Evolutionary conservation across 768 basidiomycete genomes (phyloP).

Genomic region (Gyrodon lividus): DNA sequence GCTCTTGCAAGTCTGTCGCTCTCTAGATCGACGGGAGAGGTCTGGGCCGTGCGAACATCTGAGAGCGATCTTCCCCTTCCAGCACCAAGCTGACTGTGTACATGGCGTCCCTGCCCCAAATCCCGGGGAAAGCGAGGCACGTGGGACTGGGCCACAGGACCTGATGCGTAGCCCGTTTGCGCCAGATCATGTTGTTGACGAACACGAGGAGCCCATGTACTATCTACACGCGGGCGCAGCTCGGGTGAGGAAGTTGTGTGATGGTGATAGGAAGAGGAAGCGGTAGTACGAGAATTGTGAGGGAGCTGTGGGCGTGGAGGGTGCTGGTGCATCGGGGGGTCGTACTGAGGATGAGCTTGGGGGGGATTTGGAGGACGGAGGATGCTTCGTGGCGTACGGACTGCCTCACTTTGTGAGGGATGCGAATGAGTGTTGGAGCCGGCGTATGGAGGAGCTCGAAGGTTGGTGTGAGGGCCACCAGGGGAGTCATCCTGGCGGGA

Average conservation of each 20-base stretch:
- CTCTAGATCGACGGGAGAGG: slow-evolving; percentile 29
- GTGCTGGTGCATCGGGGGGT: slow-evolving; percentile 2
- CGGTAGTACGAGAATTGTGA: slow-evolving; percentile 9
- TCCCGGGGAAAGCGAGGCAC: slow-evolving; percentile 9
- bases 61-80: slow-evolving; percentile 23
- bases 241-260: slow-evolving; percentile 27
- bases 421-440: slow-evolving; percentile 3
- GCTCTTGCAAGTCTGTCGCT: slow-evolving; percentile 29
- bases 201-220: slow-evolving; percentile 23
- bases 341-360: not conserved
- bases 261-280: slow-evolving; percentile 15
- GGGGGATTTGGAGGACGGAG: slow-evolving; percentile 14
- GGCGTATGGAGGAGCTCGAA: slow-evolving; percentile 1
- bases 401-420: slow-evolving; percentile 3
- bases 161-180: not conserved
- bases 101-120: slow-evolving; percentile 9
- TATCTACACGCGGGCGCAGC: slow-evolving; percentile 19
- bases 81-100: slow-evolving; percentile 9
- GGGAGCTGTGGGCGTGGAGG: slow-evolving; percentile 2
- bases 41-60: slow-evolving; percentile 17
- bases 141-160: slow-evolving; percentile 2
- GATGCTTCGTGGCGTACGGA: slow-evolving; percentile 14
- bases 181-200: slow-evolving; percentile 14
- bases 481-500: slow-evolving; percentile 9
- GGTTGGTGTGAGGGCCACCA: not conserved